Evolutionary conservation across 2,329 filamentous ascomycete genomes (phyloP).

Genomic region (Arthrobotrys sinensis): DNA sequence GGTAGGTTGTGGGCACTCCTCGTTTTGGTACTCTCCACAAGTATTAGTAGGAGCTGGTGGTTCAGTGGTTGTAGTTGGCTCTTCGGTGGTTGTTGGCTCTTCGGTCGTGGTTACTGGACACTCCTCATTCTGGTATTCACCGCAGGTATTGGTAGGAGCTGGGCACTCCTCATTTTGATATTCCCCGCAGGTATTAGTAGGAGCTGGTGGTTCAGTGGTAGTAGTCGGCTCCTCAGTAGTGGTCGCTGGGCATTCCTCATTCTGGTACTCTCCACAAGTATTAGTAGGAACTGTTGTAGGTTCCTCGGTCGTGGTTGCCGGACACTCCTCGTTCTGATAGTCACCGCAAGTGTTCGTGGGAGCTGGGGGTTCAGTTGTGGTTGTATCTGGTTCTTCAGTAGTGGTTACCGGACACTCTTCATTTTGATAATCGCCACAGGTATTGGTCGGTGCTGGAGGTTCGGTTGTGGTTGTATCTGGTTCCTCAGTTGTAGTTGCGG

Average conservation of each 20-base stretch:
- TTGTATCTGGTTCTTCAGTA: slow-evolving; percentile 7
- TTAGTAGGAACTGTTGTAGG: neutral
- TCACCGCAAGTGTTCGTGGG: slow-evolving; percentile 7
- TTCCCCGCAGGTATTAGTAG: neutral
- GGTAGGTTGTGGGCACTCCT: no score
- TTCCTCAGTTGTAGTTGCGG: neutral
- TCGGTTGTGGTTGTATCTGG: slow-evolving; percentile 22
- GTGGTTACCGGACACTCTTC: slow-evolving; percentile 8
- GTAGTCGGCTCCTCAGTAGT: no score
- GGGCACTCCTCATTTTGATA: neutral
- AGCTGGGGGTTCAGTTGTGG: neutral
- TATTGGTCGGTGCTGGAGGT: slow-evolving; percentile 2
- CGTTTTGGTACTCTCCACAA: no score
- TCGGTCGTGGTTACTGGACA: no score
- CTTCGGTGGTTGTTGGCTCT: no score
- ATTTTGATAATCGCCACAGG: neutral
- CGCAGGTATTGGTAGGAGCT: neutral
- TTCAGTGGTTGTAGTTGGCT: no score
- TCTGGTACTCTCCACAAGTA: slow-evolving; percentile 1
- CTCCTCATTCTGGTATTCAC: neutral
- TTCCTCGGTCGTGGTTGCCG: slow-evolving; percentile 6
- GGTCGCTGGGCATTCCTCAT: neutral
- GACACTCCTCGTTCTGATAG: neutral
- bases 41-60: no score
- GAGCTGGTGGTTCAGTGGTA: no score